Evolutionary conservation across 257 asterid species (phyloP).

Genomic region (Paraleonurus japonicus): DNA sequence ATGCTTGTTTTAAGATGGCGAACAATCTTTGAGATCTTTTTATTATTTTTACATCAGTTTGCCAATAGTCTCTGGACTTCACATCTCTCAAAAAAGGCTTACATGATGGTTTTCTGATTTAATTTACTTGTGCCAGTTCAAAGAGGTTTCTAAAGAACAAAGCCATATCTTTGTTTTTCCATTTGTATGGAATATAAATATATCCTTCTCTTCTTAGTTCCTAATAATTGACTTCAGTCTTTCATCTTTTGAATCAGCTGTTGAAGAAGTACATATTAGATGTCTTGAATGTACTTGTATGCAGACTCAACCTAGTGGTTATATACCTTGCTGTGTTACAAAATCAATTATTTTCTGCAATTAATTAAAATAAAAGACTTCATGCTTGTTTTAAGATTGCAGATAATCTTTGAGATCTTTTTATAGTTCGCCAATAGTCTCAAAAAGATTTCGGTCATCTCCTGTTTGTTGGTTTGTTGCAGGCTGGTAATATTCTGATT

Average conservation of each 20-base stretch:
- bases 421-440: neutral
- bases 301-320: constrained; percentile 9
- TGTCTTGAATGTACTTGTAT: neutral
- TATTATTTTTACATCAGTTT: no score
- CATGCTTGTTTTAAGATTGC: constrained; percentile 1
- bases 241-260: neutral
- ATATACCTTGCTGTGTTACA: neutral
- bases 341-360: neutral
- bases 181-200: neutral
- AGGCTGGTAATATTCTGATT: constrained; percentile 96
- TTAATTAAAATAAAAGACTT: neutral
- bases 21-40: neutral
- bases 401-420: neutral
- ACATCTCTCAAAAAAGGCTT: no score
- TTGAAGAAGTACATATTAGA: neutral
- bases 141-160: constrained; percentile 2
- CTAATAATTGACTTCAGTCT: neutral
- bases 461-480: constrained; percentile 23
- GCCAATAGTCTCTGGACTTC: constrained; percentile 2
- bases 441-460: constrained; percentile 5
- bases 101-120: neutral
- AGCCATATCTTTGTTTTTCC: neutral
- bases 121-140: neutral
- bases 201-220: neutral
- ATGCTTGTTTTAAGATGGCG: neutral